Percentiles rank a stretch among this genome's conserved stretches.
Conservation (phyloP, 2,329 filamentous ascomycete genomes). For the Alternaria arborescens region DNA sequence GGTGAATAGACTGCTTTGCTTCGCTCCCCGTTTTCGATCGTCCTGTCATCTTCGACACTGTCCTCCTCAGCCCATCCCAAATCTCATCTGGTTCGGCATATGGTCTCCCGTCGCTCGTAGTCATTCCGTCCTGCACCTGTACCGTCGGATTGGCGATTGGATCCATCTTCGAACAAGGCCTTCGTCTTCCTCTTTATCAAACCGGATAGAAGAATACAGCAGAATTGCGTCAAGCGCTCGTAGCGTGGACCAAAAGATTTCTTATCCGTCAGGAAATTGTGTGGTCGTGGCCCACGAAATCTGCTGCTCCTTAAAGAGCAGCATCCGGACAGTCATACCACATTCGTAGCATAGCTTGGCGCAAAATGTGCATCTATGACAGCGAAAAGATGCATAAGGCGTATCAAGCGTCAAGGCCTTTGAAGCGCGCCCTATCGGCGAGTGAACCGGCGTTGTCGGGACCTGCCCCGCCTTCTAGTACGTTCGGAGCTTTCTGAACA, state of each 20-base stretch:
- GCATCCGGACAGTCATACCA: background rate
- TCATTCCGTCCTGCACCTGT: conserved; percentile 33
- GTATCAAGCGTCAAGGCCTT: background rate
- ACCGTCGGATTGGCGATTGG: conserved; percentile 37
- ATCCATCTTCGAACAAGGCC: conserved; percentile 32
- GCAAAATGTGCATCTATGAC: conserved; percentile 5
- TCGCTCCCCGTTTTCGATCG: conserved; percentile 26
- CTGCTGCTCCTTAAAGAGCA: background rate
- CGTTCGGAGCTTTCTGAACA: conserved; percentile 3
- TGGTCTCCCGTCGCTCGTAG: conserved; percentile 8
- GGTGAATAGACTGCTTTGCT: conserved; percentile 23
- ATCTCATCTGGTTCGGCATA: conserved; percentile 30
- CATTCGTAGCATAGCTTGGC: conserved; percentile 10
- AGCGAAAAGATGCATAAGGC: background rate
- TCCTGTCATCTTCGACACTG: conserved; percentile 32
- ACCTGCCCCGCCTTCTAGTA: conserved; percentile 7
- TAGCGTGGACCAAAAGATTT: background rate
- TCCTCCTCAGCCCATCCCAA: conserved; percentile 26
- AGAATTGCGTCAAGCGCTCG: conserved; percentile 1
- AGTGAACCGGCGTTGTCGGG: conserved; percentile 8
- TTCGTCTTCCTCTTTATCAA: background rate
- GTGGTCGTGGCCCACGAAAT: background rate
- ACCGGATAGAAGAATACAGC: background rate
- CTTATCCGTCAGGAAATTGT: background rate
- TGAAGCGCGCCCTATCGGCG: conserved; percentile 8